Evolutionary conservation across 192 early-diverging fungal genomes (phyloP).

Genomic region (Coemansia sp.): DNA sequence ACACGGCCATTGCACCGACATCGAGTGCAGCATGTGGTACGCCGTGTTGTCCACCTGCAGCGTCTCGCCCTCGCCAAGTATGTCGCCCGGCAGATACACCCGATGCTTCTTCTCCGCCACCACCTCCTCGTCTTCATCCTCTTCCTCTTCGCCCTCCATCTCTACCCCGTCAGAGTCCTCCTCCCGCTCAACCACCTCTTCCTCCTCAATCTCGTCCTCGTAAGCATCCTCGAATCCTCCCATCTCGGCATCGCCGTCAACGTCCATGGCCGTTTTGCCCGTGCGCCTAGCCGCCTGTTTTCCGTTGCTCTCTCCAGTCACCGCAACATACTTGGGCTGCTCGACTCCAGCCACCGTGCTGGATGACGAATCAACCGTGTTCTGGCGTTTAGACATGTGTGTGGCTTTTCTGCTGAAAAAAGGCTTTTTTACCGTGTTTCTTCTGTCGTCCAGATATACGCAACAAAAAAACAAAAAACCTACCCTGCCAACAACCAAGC

Average conservation of each 20-base stretch:
- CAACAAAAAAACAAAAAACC: too few relatives aligned
- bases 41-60: conserved; percentile 92
- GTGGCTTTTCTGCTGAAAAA: neutral
- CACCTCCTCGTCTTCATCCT: conserved; percentile 62
- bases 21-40: conserved; percentile 95
- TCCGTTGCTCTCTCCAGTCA: conserved; percentile 11
- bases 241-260: conserved; percentile 47
- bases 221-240: conserved; percentile 85
- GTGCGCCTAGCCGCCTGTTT: conserved; percentile 29
- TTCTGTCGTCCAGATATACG: too few relatives aligned
- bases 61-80: conserved; percentile 81
- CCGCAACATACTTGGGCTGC: conserved; percentile 32
- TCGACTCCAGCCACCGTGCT: conserved; percentile 18
- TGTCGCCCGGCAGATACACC: conserved; percentile 91
- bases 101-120: conserved; percentile 61
- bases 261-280: conserved; percentile 36
- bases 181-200: conserved; percentile 67
- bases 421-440: too few relatives aligned
- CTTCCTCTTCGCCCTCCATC: conserved; percentile 44
- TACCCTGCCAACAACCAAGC: too few relatives aligned
- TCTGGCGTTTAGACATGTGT: conserved; percentile 46
- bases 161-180: conserved; percentile 63
- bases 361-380: conserved; percentile 1
- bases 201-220: conserved; percentile 86
- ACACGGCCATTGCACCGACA: conserved; percentile 94